Base-by-base conservation (phyloP, 306 rosid genomes). In the Sphenostylis stenocarpa region DNA sequence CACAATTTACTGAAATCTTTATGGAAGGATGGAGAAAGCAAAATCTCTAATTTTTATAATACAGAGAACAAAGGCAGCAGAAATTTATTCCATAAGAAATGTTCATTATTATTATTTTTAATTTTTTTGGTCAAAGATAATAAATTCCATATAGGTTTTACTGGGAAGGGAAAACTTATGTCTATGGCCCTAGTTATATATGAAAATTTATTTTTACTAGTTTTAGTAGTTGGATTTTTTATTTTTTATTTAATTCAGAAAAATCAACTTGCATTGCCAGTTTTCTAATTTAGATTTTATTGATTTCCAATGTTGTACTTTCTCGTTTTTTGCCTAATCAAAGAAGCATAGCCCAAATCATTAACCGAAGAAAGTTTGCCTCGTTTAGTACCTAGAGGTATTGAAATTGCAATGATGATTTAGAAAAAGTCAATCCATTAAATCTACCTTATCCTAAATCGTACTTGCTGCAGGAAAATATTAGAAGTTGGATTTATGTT, bases 311-410 rank as follows among this genome's bases (percentile, higher is more conserved):
- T 66, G n/a, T 77, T 55, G 21, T 43, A 13, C n/a, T 19, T 67
- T 12, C 43, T 67, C 11, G 17, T 56, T 77, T 13, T 29, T 67
- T 55, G 61, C 55, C 31, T 66, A 64, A 39, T 55, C 26, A 17
- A 53, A 29, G 58, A 24, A 43, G 29, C 76, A 29, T 56, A 29
- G 38, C 38, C 28, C 44, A 63, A 43, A 24, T 47, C 67, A 69
- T 48, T 49, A 13, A 39, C 67, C 52, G 23, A 79, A 23, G 67
- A 29, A 55, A 55, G 34, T 73, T 81, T 69, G 60, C 45, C 26
- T 24, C 75, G 66, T 61, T 70, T 49, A 51, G 70, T 49, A 33
- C 44, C 58, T 48, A 53, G 70, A 57, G 29, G 41, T 57, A 6
- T 49, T 52, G 10, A 70, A 70, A 53, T 52, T 53, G 44, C 43